Base-by-base conservation (phyloP, 129 eudicot genomes). In the Erigeron canadensis region DNA sequence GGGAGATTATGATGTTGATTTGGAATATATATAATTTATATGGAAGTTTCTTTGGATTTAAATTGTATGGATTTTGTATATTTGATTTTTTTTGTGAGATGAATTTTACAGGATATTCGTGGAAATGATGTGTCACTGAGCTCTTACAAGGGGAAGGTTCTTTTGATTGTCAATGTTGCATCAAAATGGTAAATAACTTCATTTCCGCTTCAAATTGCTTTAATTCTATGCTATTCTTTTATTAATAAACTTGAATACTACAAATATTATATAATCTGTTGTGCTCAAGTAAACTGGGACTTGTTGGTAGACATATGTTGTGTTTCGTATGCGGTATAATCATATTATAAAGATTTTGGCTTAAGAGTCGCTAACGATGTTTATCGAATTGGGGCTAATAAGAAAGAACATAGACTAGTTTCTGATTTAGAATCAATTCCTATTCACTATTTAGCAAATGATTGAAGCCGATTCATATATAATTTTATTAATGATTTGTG, bases 151-250 rank as follows among this genome's bases (percentile, higher is more conserved):
- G 96, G 96, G 76, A 91, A 91, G 82, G 89, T 88, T 78, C 82
- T 91, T 73, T 81, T 91, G 75, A 80, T 91, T 50, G 97, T 91
- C 8, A 91, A 91, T 81, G 97, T 91, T 69, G 97, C 97, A 76
- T 91, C 97, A 7, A 84, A 88, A 74, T 91, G 97, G 97, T 91
- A 84, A 54, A 53, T 47, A 67, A 41, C 5, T 58, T 51, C 8
- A 23, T 50, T 23, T 80, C 8, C 41, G 53, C 6, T 59, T 59
- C 40, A 56, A 45, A 5, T 73, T 37, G 59, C 59, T 28, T 47
- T 2, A 38, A 11, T 40, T 45, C 6, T 64, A 8, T 71, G 48
- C 17, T 63, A 55, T 50, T 0, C 53, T 62, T 23, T 22, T 0
- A 46, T 40, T 62, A 1, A 40, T 48, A 15, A 77, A 53, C 45